Base-by-base conservation (phyloP, 352 stramenopile genomes). In the Globisporangium alternatum region DNA sequence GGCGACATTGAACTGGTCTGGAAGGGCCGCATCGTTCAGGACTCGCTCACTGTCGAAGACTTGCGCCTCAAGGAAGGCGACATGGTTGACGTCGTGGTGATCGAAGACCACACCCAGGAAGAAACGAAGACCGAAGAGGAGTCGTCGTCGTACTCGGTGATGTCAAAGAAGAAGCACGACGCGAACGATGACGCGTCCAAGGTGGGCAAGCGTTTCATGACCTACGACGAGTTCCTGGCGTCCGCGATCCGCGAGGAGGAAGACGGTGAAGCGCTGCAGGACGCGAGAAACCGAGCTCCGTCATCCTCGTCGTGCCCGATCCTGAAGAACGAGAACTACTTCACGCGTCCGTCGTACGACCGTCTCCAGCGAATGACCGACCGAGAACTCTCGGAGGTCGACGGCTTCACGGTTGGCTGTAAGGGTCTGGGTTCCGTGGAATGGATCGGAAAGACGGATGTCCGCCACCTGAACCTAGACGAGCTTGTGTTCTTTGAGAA, bases 371-470 rank as follows among this genome's bases (percentile, higher is more conserved):
- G 76, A n/a, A 90, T 95, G 81, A 83, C 64, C 7, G 86, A 93
- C 13, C 43, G 68, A 12, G 86, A 95, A 63, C 68, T 95, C 1
- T 74, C 78, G 3, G 65, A 82, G 62, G 85, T 95, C 5, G 82
- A 91, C 30, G 68, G 76, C 6, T 93, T 95, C 37, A 91, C 81
- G 13, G 83, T 95, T 53, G 86, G 83, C 28, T 93, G 86, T 68
- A 87, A 88, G 60, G 84, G 83, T 13, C 73, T 92, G 19, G 86
- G 86, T 12, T 87, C 81, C 13, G 85, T 95, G 15, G 76, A 93
- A 39, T 95, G 86, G 86, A 79, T 93, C 25, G 86, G 86, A 41
- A 77, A 75, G 63, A 95, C 81, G 3, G 86, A 95, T 66, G 83
- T 93, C 25, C 84, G 84, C n/a, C 53, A 88, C 66, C 70, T 95